Evolutionary conservation across 2,329 filamentous ascomycete species (phyloP).

Genomic region (Diplodia mutila): DNA sequence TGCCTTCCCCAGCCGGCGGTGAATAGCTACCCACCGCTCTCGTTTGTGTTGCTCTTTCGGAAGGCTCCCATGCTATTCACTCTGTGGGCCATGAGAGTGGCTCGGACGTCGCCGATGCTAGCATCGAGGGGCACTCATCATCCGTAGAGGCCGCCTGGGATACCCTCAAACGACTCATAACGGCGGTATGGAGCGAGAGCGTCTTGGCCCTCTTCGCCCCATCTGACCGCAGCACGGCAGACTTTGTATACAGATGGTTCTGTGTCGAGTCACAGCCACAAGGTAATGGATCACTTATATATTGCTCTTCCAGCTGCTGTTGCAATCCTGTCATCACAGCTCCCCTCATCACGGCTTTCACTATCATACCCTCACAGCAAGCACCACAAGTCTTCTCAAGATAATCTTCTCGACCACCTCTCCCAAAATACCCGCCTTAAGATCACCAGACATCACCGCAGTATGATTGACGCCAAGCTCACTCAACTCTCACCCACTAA

Average conservation of each 20-base stretch:
- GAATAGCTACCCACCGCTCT: neutral
- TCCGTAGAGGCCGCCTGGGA: neutral
- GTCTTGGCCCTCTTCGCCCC: neutral
- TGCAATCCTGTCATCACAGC: neutral
- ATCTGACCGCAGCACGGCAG: conserved; percentile 10
- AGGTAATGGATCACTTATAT: neutral
- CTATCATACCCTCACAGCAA: neutral
- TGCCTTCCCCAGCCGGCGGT: conserved; percentile 2
- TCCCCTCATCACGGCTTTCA: neutral
- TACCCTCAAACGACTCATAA: neutral
- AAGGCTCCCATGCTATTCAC: neutral
- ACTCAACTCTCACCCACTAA: neutral
- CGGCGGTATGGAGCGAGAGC: conserved; percentile 4
- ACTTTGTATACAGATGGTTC: neutral
- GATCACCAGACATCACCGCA: no score
- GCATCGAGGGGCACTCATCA: neutral
- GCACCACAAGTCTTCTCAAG: neutral
- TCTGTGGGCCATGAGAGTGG: neutral
- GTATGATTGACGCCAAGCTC: neutral
- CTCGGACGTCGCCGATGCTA: neutral
- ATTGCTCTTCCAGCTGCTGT: neutral
- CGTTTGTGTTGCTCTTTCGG: neutral
- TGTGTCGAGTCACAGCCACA: neutral
- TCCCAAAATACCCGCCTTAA: neutral
- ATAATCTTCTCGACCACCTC: neutral